Base-by-base conservation (phyloP, 164 flowering plant species). In the Brasenia schreberi region DNA sequence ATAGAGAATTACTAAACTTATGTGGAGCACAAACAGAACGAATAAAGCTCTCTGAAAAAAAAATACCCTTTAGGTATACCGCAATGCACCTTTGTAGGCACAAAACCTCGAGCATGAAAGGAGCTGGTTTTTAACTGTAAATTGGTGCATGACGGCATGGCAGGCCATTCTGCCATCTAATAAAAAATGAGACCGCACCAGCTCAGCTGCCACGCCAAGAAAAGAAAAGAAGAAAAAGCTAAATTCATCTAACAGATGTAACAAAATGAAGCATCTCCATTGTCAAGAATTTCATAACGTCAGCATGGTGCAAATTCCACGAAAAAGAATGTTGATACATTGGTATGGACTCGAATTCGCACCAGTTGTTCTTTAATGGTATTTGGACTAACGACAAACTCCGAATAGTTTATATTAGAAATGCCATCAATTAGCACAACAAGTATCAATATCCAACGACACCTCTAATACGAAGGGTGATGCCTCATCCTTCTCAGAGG, bases 111-210 rank as follows among this genome's bases (percentile, higher is more conserved):
- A 62, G 64, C 42, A 64, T 63, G 69, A 43, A 56, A 42, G 63
- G 43, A 19, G 43, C 56, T 73, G 65, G 68, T 70, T 62, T 64
- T 80, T 61, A 77, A 45, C 42, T 64, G 78, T 62, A 73, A 67
- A 73, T 75, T 76, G 16, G 70, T 67, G 72, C 66, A 76, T 45
- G 80, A 70, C 12, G 78, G 68, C 16, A 76, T 49, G 44, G 76
- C 79, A 42, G 72, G 71, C 71, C 67, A 73, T 69, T 72, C 81
- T 5, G 79, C 83, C 85, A 84, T 84, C 69, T 49, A 49, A 49
- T 14, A 14, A 9, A 9, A 16, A 49, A 14, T 14, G 16, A 49
- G 16, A 49, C 56, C 56, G 16, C 14, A 49, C 56, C 56, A 49
- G 56, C 16, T 49, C 56, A 49, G 56, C 56, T 49, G 56, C 16